These are phyloP conservation scores for Dendrothele bispora DNA, from an alignment of 768 basidiomycete species.

Conservation along the genomic window DNA sequence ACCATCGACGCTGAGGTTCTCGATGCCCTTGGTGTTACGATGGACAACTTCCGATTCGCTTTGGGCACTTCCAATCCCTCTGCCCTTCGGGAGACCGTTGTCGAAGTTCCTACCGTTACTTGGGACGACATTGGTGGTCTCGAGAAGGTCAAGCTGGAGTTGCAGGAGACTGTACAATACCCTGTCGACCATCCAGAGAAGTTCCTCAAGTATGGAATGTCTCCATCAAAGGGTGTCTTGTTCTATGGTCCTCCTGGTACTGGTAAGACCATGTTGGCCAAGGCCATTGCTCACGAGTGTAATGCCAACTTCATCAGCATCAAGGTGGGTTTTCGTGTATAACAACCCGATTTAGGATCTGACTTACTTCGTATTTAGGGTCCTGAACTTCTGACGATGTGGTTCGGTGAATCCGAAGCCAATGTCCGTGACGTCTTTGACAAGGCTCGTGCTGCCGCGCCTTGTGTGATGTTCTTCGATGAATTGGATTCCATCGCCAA, in stretches of 20 bases:
- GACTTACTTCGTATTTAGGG: slow-evolving; percentile 47
- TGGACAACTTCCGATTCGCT: slow-evolving; percentile 99
- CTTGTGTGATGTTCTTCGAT: slow-evolving; percentile 99
- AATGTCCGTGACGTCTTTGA: slow-evolving; percentile 99
- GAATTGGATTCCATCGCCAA: slow-evolving; percentile 99
- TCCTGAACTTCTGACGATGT: slow-evolving; percentile 98
- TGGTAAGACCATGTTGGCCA: slow-evolving; percentile 98
- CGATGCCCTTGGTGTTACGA: slow-evolving; percentile 97
- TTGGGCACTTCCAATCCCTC: slow-evolving; percentile 97
- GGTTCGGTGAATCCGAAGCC: slow-evolving; percentile 99
- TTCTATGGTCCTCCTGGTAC: slow-evolving; percentile 99
- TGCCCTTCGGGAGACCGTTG: slow-evolving; percentile 97
- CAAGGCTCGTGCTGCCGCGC: slow-evolving; percentile 98
- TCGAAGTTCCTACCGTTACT: slow-evolving; percentile 97
- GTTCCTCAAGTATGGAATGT: slow-evolving; percentile 99
- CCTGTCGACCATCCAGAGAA: slow-evolving; percentile 99
- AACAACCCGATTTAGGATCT: slow-evolving; percentile 5
- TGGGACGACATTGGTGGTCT: slow-evolving; percentile 99
- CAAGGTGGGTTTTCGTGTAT: slow-evolving; percentile 57
- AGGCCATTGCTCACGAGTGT: slow-evolving; percentile 99
- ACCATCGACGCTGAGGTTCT: slow-evolving; percentile 99
- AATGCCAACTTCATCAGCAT: slow-evolving; percentile 99
- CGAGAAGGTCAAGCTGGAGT: slow-evolving; percentile 98
- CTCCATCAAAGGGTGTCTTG: slow-evolving; percentile 97
- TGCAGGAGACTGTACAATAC: slow-evolving; percentile 99